A percentile compares a stretch with the other conserved stretches of the same genome.
phyloP scores from a whole-genome alignment of 768 basidiomycete species.

The Xanthoconium purpureum region DNA sequence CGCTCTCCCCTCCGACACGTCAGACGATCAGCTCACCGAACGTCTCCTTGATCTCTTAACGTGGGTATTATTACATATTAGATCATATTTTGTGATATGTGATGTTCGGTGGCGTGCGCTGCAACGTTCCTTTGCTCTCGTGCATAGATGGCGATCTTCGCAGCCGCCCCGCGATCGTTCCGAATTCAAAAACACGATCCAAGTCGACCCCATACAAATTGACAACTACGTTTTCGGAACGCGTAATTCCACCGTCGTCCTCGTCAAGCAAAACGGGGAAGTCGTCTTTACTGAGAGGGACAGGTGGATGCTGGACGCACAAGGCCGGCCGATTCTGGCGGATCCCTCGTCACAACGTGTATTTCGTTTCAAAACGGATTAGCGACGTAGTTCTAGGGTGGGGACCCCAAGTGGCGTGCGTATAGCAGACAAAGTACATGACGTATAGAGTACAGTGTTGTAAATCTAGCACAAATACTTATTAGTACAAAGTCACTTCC shows the following conservation, averaged over 20 bases:
- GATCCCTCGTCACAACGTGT: slow-evolving; percentile 45
- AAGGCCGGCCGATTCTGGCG: slow-evolving; percentile 39
- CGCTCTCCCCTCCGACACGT: slow-evolving; percentile 32
- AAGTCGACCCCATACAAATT: slow-evolving; percentile 49
- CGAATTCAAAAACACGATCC: slow-evolving; percentile 61
- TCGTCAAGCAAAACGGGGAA: slow-evolving; percentile 57
- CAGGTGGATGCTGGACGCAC: slow-evolving; percentile 48
- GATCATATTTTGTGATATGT: not conserved
- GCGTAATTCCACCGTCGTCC: slow-evolving; percentile 67
- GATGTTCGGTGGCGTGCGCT: not conserved
- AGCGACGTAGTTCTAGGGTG: slow-evolving; percentile 16
- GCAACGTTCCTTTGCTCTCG: not conserved
- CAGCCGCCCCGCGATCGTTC: slow-evolving; percentile 47
- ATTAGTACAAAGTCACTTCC: slow-evolving; percentile 31
- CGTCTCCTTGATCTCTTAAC: slow-evolving; percentile 63
- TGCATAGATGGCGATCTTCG: slow-evolving; percentile 26
- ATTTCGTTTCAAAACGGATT: slow-evolving; percentile 45
- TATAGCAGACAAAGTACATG: slow-evolving; percentile 28
- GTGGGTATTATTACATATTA: slow-evolving; percentile 44
- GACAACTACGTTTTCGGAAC: slow-evolving; percentile 53
- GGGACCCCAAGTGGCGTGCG: slow-evolving; percentile 13
- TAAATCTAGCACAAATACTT: slow-evolving; percentile 30
- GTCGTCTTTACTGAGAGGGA: slow-evolving; percentile 73
- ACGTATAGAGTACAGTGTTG: slow-evolving; percentile 33
- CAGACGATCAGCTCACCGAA: slow-evolving; percentile 54